These are phyloP conservation scores for Paspalum vaginatum DNA, from an alignment of 176 grass and related monocot genomes.

Conservation along the genomic window DNA sequence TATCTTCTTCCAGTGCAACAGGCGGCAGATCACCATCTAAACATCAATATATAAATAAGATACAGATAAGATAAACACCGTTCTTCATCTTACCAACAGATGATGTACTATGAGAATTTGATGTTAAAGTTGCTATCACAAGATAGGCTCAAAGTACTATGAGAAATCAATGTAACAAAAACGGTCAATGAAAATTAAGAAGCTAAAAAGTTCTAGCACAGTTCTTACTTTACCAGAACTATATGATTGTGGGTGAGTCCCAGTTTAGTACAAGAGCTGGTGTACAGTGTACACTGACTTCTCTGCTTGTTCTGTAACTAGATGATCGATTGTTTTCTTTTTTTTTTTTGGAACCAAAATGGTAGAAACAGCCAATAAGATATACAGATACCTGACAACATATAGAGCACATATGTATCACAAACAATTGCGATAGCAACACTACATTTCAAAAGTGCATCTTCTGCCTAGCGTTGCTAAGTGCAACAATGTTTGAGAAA, in stretches of 20 bases:
- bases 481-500: constrained; percentile 26
- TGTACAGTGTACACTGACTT: constrained; percentile 17
- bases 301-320: constrained; percentile 31
- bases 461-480: constrained; percentile 7
- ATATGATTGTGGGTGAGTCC: constrained; percentile 12
- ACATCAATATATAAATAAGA: constrained; percentile 32
- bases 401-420: constrained; percentile 13
- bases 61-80: constrained; percentile 14
- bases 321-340: constrained; percentile 1
- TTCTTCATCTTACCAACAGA: constrained; percentile 18
- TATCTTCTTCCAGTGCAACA: constrained; percentile 66
- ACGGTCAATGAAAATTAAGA: neutral
- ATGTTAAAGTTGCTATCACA: constrained; percentile 26
- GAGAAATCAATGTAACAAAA: constrained; percentile 17
- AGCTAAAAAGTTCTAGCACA: neutral
- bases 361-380: constrained; percentile 3
- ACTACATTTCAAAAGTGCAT: constrained; percentile 14
- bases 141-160: too few relatives aligned
- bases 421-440: constrained; percentile 1
- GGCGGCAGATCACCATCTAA: constrained; percentile 53
- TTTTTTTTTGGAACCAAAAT: constrained; percentile 27
- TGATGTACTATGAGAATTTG: constrained; percentile 8
- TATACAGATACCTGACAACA: constrained; percentile 7
- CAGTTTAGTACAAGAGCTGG: constrained; percentile 25
- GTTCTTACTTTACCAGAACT: constrained; percentile 22